Base-by-base conservation (phyloP, 495 filamentous ascomycete species). In the Staphylotrichum tortipilum region DNA sequence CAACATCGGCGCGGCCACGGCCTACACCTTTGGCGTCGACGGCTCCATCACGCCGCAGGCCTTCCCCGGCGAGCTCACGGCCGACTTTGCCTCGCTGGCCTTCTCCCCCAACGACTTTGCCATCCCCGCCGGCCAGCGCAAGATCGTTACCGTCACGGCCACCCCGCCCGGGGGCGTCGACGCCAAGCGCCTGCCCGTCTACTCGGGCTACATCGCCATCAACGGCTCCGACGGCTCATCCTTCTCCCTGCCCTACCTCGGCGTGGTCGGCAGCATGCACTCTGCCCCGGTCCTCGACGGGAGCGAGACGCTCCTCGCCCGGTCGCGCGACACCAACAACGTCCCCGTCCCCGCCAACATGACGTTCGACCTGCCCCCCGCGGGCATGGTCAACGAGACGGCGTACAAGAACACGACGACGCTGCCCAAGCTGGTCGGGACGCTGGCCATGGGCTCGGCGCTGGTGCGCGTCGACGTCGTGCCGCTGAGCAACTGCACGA, bases 181-280 rank as follows among this genome's bases (percentile, higher is more conserved):
- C 17, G 55, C 63, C 38, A 57, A 59, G 26, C 72, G 67, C 11
- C 63, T 78, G 19, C 74, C 72, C 1, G 68, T 78, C 12, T 78
- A 77, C 55, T 76, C 73, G 0, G 76, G 76, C 44, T 76, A 74
- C 61, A 67, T 78, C 35, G 58, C 71, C 34, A 44, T 78, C 49
- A 75, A 70, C 53, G 69, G 72, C 49, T 65, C 71, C 18, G 74
- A 76, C 58, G 70, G 71, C 34, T 65, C 70, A 12, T 61, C 60
- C 19, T 60, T 75, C 24, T 71, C 72, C 9, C 60, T 78, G 4
- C 76, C 75, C 2, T 78, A 78, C 55, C 64, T 74, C 47, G 76
- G 76, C 14, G 70, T 73, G 18, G 65, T 60, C 14, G 76, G 76
- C 19, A 72, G 66, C 55, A 49, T 78, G 47, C 62, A 67, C 38